Conservation (phyloP, 1,139 yeast species). For the Zygosaccharomyces pseudobailii region DNA sequence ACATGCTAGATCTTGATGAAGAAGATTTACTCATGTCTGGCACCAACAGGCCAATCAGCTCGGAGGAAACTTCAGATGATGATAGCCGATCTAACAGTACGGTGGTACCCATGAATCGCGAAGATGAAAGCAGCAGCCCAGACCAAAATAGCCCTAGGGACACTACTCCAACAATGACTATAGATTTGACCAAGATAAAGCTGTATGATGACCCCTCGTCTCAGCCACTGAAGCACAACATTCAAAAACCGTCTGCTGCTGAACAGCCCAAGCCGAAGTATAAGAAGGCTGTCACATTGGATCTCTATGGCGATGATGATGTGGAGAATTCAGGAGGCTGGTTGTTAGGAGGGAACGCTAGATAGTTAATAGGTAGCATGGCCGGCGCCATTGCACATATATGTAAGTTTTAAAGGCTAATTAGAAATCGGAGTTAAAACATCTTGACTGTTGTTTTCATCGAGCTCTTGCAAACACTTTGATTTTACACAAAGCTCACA, state of each 20-base stretch:
- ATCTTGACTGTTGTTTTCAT: not conserved
- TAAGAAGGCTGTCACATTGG: slow-evolving; percentile 27
- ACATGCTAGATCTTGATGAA: slow-evolving; percentile 25
- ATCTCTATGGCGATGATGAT: slow-evolving; percentile 29
- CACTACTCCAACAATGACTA: not conserved
- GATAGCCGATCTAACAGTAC: slow-evolving; percentile 13
- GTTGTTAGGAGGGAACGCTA: slow-evolving; percentile 28
- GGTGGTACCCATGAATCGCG: slow-evolving; percentile 3
- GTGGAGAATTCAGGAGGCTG: slow-evolving; percentile 24
- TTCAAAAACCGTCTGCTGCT: not conserved
- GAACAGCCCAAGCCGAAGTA: slow-evolving; percentile 16
- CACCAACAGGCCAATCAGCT: slow-evolving; percentile 7
- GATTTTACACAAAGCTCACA: not conserved
- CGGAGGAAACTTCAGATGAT: slow-evolving; percentile 17
- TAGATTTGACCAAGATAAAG: slow-evolving; percentile 3
- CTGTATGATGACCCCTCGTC: slow-evolving; percentile 19
- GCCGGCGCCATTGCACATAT: not conserved
- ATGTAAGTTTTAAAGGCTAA: not conserved
- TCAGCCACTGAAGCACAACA: not conserved
- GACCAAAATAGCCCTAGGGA: not conserved
- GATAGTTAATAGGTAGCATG: slow-evolving; percentile 3
- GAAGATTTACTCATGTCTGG: slow-evolving; percentile 31
- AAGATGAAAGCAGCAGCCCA: slow-evolving; percentile 2
- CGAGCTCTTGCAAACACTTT: not conserved
- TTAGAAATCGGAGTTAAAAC: not conserved